These are phyloP conservation scores for Dioscorea dumetorum DNA, from an alignment of 106 monocot species.

Conservation along the genomic window DNA sequence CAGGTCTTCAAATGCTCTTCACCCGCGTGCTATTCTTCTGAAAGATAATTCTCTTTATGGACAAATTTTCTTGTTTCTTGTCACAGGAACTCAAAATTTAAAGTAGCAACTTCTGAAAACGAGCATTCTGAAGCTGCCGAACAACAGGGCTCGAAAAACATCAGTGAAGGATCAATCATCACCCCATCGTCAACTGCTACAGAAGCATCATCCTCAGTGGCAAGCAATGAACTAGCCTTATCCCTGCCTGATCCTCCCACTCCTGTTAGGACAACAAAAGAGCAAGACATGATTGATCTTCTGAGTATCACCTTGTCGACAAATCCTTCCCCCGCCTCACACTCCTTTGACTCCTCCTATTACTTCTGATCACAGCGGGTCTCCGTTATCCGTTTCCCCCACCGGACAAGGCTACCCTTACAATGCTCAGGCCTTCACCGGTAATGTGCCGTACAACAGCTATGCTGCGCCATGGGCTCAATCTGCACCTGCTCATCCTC, in stretches of 20 bases:
- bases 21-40: no score
- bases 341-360: conserved; percentile 34
- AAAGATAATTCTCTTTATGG: no score
- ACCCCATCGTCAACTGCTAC: conserved; percentile 5
- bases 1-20: conserved; percentile 24
- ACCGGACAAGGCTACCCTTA: conserved; percentile 15
- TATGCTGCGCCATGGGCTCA: conserved; percentile 61
- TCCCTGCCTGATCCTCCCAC: conserved; percentile 53
- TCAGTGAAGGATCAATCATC: conserved; percentile 14
- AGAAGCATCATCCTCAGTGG: conserved; percentile 35
- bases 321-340: conserved; percentile 46
- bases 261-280: conserved; percentile 38
- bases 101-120: conserved; percentile 13
- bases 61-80: not conserved
- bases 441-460: conserved; percentile 22
- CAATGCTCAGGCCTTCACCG: conserved; percentile 6
- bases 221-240: conserved; percentile 28
- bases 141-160: conserved; percentile 8
- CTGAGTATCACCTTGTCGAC: conserved; percentile 55
- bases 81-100: conserved; percentile 52
- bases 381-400: conserved; percentile 15
- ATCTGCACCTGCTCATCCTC: conserved; percentile 19
- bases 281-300: conserved; percentile 75
- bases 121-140: conserved; percentile 3
- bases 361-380: conserved; percentile 12